These are phyloP conservation scores for Diaporthe sp. DNA, from an alignment of 2,329 filamentous ascomycete species.

Conservation along the genomic window DNA sequence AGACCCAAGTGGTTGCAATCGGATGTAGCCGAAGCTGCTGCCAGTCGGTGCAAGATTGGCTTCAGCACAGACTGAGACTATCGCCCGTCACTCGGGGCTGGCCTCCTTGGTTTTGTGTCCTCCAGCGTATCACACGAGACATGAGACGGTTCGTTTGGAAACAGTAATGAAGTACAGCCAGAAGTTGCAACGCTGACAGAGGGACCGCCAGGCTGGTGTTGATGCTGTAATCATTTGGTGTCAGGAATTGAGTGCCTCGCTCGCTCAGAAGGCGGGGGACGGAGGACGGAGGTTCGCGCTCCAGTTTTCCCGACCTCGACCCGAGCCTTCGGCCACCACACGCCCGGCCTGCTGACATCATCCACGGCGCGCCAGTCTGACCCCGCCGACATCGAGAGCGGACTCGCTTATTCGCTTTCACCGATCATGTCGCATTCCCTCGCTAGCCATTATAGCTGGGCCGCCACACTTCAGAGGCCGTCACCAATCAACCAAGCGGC, in stretches of 20 bases:
- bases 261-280: neutral
- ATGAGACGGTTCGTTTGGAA: neutral
- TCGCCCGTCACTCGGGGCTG: neutral
- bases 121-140: neutral
- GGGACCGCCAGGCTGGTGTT: neutral
- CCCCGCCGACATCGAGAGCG: neutral
- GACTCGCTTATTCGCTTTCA: neutral
- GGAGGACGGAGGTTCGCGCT: slow-evolving; percentile 22
- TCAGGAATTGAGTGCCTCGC: neutral
- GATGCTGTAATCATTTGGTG: neutral
- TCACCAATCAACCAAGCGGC: neutral
- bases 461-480: neutral
- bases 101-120: neutral
- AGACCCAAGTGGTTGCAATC: slow-evolving; percentile 20
- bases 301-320: slow-evolving; percentile 28
- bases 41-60: slow-evolving; percentile 26
- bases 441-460: neutral
- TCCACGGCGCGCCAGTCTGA: slow-evolving; percentile 6
- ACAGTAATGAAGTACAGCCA: neutral
- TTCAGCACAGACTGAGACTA: slow-evolving; percentile 19
- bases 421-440: neutral
- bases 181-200: neutral
- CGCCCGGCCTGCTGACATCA: neutral
- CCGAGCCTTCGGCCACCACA: slow-evolving; percentile 4
- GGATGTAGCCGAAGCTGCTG: slow-evolving; percentile 21